Evolutionary conservation across 169 alveolate genomes (phyloP).

Genomic region (Plasmodium malariae): DNA sequence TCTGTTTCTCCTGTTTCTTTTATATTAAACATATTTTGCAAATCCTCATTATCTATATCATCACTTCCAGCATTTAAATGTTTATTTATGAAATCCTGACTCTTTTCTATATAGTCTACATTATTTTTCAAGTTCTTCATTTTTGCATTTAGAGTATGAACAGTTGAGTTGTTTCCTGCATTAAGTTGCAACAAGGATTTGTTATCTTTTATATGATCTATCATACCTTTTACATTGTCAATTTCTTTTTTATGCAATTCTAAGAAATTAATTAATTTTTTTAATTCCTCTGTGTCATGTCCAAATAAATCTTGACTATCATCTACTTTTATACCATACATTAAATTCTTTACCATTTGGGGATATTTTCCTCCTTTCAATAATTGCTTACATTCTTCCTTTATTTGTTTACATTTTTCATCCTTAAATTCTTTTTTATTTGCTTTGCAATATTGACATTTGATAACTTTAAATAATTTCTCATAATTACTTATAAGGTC

Average conservation of each 20-base stretch:
- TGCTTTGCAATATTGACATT: conserved; percentile 44
- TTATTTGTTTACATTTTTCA: conserved; percentile 15
- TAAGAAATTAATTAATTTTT: conserved; percentile 23
- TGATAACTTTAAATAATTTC: conserved; percentile 17
- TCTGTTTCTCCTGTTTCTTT: not conserved
- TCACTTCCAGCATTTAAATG: too few relatives aligned
- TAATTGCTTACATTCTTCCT: conserved; percentile 19
- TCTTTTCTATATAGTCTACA: not conserved
- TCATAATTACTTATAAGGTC: conserved; percentile 49
- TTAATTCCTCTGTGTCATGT: conserved; percentile 9
- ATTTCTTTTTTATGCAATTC: conserved; percentile 20
- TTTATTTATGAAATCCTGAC: not conserved
- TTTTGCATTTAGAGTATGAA: not conserved
- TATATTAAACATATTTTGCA: not conserved
- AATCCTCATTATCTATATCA: not conserved
- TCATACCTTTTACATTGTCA: not conserved
- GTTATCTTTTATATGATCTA: conserved; percentile 11
- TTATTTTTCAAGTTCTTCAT: not conserved
- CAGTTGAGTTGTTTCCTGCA: not conserved
- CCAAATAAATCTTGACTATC: not conserved
- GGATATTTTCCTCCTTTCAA: conserved; percentile 7
- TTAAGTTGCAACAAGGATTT: not conserved
- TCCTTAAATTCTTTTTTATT: not conserved
- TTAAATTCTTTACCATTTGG: not conserved
- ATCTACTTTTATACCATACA: not conserved